These are phyloP conservation scores for Wallacemonas sp. DNA, from an alignment of 208 protist species.

Conservation along the genomic window DNA sequence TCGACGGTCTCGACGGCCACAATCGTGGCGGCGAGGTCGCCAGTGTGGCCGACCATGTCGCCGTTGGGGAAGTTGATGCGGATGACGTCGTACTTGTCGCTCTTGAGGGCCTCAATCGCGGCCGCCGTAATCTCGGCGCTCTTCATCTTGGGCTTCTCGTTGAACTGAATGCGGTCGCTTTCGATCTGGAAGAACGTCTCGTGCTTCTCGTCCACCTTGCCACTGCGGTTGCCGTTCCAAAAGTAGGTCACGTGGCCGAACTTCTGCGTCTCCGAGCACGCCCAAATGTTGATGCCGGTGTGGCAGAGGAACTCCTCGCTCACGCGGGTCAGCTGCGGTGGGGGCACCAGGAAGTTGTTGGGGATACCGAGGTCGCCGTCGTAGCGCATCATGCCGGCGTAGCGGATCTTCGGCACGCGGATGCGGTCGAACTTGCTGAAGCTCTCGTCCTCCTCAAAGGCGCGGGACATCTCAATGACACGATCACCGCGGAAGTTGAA, in stretches of 20 bases:
- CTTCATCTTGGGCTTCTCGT: slow-evolving; percentile 95
- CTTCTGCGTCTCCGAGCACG: slow-evolving; percentile 96
- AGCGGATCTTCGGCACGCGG: slow-evolving; percentile 90
- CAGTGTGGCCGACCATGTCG: slow-evolving; percentile 97
- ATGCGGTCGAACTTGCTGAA: slow-evolving; percentile 93
- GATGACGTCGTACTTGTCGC: slow-evolving; percentile 90
- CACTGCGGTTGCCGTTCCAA: slow-evolving; percentile 96
- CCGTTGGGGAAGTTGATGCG: slow-evolving; percentile 95
- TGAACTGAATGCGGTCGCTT: slow-evolving; percentile 93
- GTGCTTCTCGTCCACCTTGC: slow-evolving; percentile 84
- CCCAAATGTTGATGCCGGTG: slow-evolving; percentile 87
- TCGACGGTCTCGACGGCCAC: slow-evolving; percentile 85
- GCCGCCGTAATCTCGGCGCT: slow-evolving; percentile 90
- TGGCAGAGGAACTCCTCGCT: slow-evolving; percentile 91
- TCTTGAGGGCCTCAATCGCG: slow-evolving; percentile 90
- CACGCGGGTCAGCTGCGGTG: slow-evolving; percentile 86
- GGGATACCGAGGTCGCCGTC: slow-evolving; percentile 95
- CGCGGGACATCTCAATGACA: slow-evolving; percentile 94
- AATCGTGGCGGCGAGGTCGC: slow-evolving; percentile 87
- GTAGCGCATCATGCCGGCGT: slow-evolving; percentile 96
- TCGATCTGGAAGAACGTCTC: slow-evolving; percentile 93
- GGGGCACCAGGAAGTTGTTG: slow-evolving; percentile 93
- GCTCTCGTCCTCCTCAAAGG: slow-evolving; percentile 89
- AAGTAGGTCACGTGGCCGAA: slow-evolving; percentile 97
- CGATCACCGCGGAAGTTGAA: slow-evolving; percentile 96